Base-by-base conservation (phyloP, 352 stramenopile species). In the Phytophthora tubulina region DNA sequence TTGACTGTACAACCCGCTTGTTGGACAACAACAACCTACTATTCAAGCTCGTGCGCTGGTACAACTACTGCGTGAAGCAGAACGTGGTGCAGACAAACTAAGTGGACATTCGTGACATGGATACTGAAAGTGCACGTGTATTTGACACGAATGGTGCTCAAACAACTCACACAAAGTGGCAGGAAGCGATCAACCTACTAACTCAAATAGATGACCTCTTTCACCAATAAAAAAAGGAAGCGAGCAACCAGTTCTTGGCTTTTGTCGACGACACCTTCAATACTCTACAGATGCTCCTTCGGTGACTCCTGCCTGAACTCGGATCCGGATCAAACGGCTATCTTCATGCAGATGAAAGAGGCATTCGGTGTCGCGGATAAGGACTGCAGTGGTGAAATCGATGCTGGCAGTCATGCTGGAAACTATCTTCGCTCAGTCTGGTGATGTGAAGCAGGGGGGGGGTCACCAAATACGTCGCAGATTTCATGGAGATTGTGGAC, bases 301-400 rank as follows among this genome's bases (percentile, higher is more conserved):
- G 79, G 85, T 14, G 84, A 93, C 11, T 77, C 80, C 1, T 94
- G 93, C 35, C 61, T 83, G 42, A 93, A 93, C 67, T 82, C 86
- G 0, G 85, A 94, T 54, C 83, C 83, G 14, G 82, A 94, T 44
- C 77, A 94, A 59, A 94, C 83, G 0, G 84, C 86, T 5, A 69
- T 94, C n/a, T 94, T 94, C 60, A 88, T 94, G 86, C 86, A 94
- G 67, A 94, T 94, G 79, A 94, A 94, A 51, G 86, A 94, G 39
- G 84, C 86, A 0, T 94, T 94, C 60, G 78, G 86, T 6, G 59
- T 90, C 2, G 86, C 84, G 0, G 86, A 94, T 56, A 89, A 80
- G 66, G 86, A 94, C 51, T 89, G 86, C 55, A 92, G 84, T 33
- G 86, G 86, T 3, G 86, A 94, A 45, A 86, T 94, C 41, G 79